Base-by-base conservation (phyloP, 495 filamentous ascomycete species). In the Achaetomiella virescens region DNA sequence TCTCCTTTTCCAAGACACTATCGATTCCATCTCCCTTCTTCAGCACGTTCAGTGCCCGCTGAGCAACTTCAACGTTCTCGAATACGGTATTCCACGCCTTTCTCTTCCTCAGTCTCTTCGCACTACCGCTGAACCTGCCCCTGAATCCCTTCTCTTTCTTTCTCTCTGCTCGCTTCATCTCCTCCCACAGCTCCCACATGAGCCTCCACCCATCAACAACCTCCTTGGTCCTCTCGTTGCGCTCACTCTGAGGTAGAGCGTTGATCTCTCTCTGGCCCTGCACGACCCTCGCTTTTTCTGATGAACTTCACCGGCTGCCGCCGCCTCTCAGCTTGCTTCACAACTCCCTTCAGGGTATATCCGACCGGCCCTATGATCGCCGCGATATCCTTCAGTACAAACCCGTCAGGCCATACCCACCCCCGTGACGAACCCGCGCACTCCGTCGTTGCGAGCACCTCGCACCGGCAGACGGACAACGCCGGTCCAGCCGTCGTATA, bases 401-500 rank as follows among this genome's bases (percentile, higher is more conserved):
- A 79, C 0, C 90, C 86, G 2, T 85, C 83, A 1, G 89, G 60
- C 89, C 75, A 88, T 91, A 1, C 84, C 87, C 1, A 90, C 63
- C 3, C 90, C 90, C 55, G 78, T 80, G 1, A 83, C 63, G 33
- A 82, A 80, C 0, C 89, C 89, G 3, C 78, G 60, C 0, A 81
- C 60, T 2, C 80, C 76, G 1, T 82, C 73, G 11, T 78, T 67
- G 27, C 77, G 77, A 3, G 78, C 84, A 0, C 85, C 89, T 1
- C 76, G 76, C 35, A 80, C 72, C 0, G 90, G 88, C 31, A 89
- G 82, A 1, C 71, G 70, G 15, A 89, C 78, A 1, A 93, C 64
- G 0, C 87, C 90, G 0, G 84, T 87, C 50, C 86, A 72, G 25
- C 87, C 90, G 59, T 91, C 87, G 40, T 83, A 82, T 48, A 91